Evolutionary conservation across 2,329 filamentous ascomycete genomes (phyloP).

Genomic region (Exserohilum rostratum): DNA sequence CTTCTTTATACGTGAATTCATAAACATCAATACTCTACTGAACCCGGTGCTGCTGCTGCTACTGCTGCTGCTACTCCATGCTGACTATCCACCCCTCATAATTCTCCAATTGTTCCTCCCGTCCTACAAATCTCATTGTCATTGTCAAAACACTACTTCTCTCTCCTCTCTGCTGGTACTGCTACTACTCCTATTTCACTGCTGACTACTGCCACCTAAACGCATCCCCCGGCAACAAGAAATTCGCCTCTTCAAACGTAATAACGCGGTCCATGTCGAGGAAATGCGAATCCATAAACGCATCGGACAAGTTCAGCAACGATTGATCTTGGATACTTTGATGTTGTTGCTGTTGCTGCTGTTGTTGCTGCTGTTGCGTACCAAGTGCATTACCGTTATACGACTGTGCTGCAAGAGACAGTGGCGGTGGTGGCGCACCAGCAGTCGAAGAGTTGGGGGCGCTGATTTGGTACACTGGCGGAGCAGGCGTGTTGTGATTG

Average conservation of each 20-base stretch:
- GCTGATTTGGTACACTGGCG: too few species aligned
- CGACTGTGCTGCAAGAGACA: constrained; percentile 1
- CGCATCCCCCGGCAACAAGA: constrained; percentile 39
- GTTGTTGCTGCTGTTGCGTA: not conserved
- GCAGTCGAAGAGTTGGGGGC: too few species aligned
- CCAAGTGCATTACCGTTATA: not conserved
- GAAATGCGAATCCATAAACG: constrained; percentile 43
- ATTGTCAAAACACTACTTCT: too few species aligned
- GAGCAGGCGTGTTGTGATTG: not conserved
- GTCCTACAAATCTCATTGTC: too few species aligned
- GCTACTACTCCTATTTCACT: too few species aligned
- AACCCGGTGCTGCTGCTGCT: too few species aligned
- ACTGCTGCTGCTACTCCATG: too few species aligned
- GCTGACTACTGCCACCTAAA: constrained; percentile 39
- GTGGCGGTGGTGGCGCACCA: not conserved
- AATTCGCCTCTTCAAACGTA: constrained; percentile 45
- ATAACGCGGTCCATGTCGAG: constrained; percentile 44
- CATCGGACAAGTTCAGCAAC: constrained; percentile 37
- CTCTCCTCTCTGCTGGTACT: too few species aligned
- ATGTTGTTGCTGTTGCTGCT: constrained; percentile 21
- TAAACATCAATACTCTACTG: too few species aligned
- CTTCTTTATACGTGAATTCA: too few species aligned
- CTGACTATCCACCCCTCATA: too few species aligned
- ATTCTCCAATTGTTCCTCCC: too few species aligned
- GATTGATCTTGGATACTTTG: constrained; percentile 38